Conservation (phyloP, 208 protist species). For the Blechomonas ayalai region DNA sequence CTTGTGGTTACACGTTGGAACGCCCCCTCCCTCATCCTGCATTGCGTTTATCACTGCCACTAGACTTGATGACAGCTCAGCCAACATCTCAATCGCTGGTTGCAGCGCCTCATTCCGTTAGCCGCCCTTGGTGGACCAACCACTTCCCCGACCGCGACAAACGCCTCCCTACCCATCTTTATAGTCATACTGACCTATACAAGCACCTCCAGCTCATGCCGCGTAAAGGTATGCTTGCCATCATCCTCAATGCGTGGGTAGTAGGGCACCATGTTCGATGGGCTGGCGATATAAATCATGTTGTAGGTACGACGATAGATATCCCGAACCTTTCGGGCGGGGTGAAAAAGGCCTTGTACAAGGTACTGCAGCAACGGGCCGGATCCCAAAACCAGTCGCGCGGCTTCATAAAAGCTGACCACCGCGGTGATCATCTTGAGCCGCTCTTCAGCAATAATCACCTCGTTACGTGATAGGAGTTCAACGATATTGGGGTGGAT, state of each 20-base stretch:
- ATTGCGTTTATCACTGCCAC: too few relatives aligned
- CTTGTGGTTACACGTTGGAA: too few relatives aligned
- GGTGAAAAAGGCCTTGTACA: conserved; percentile 98
- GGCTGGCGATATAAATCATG: conserved; percentile 96
- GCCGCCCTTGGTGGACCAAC: too few relatives aligned
- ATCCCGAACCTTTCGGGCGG: conserved; percentile 96
- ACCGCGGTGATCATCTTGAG: conserved; percentile 92
- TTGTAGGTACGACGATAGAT: conserved; percentile 99
- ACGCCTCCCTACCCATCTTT: too few relatives aligned
- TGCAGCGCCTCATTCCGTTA: too few relatives aligned
- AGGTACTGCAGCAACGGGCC: conserved; percentile 93
- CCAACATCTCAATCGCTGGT: too few relatives aligned
- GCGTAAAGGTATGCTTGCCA: conserved; percentile 43
- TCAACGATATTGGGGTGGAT: conserved; percentile 99
- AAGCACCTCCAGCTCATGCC: conserved; percentile 70
- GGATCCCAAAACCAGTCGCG: conserved; percentile 93
- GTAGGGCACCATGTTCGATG: conserved; percentile 91
- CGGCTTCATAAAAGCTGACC: conserved; percentile 97
- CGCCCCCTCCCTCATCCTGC: too few relatives aligned
- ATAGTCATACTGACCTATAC: too few relatives aligned
- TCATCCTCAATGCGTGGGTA: conserved; percentile 89
- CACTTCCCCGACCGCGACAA: too few relatives aligned
- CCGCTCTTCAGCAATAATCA: conserved; percentile 68
- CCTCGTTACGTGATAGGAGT: conserved; percentile 91
- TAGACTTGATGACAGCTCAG: too few relatives aligned